Percentiles rank a stretch among this genome's conserved stretches.
Conservation (phyloP, 2,329 filamentous ascomycete genomes). For the Chrysoporthe deuterocubensis region DNA sequence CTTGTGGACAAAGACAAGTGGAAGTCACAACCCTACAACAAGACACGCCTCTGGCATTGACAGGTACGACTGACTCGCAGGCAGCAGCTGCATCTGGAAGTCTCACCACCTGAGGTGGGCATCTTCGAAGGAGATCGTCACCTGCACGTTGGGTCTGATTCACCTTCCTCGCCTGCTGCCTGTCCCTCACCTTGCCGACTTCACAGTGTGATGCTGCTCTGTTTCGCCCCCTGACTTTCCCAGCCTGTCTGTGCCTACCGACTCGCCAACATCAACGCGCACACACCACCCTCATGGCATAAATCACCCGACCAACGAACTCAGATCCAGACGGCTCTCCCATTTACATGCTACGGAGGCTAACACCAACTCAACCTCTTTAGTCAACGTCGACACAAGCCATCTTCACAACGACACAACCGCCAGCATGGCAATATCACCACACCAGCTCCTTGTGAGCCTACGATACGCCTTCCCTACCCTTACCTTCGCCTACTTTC, state of each 20-base stretch:
- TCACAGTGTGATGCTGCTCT: not conserved
- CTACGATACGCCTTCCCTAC: slow-evolving; percentile 65
- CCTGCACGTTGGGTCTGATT: not conserved
- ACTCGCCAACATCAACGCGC: not conserved
- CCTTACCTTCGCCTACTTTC: slow-evolving; percentile 61
- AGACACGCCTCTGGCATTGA: not conserved
- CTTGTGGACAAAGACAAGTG: not conserved
- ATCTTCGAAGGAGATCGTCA: not conserved
- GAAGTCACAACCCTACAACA: not conserved
- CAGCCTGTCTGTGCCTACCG: not conserved
- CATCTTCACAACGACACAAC: not conserved
- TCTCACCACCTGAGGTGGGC: not conserved
- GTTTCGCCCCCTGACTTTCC: not conserved
- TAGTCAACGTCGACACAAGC: not conserved
- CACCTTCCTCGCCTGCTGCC: not conserved
- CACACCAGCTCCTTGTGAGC: slow-evolving; percentile 43
- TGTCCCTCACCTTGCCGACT: not conserved
- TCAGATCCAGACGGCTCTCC: not conserved
- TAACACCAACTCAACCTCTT: not conserved
- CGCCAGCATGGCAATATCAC: slow-evolving; percentile 28
- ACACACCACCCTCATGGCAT: not conserved
- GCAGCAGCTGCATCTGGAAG: not conserved
- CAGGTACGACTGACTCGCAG: slow-evolving; percentile 2
- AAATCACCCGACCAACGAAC: not conserved
- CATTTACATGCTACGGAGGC: not conserved